A percentile compares a stretch with the other conserved stretches of the same genome.
Conservation (phyloP, 306 rosid genomes). For the Cercis canadensis region DNA sequence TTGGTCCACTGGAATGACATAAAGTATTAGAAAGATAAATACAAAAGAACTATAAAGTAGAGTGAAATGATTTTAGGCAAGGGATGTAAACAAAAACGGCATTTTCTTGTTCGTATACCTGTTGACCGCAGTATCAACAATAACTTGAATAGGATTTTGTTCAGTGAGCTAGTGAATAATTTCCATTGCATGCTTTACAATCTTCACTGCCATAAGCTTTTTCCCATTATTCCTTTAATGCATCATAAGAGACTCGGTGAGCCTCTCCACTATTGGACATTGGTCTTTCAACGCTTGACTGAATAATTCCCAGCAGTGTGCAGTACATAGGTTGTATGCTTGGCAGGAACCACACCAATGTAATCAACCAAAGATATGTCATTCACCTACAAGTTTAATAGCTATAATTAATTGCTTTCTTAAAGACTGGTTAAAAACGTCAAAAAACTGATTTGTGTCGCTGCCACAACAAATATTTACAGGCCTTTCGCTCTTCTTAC, state of each 20-base stretch:
- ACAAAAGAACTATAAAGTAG: not conserved
- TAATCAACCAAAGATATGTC: conserved; percentile 43
- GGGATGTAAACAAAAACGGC: not conserved
- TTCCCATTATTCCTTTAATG: conserved; percentile 44
- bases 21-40: not conserved
- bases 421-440: not conserved
- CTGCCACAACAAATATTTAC: too few species aligned
- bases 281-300: conserved; percentile 46
- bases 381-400: conserved; percentile 26
- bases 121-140: conserved; percentile 44
- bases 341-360: conserved; percentile 39
- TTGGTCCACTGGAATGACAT: conserved; percentile 52
- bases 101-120: conserved; percentile 31
- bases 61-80: not conserved
- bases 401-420: not conserved
- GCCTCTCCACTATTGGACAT: conserved; percentile 51
- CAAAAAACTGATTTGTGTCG: not conserved
- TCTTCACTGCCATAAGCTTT: conserved; percentile 46
- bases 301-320: conserved; percentile 50
- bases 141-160: conserved; percentile 45
- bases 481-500: too few species aligned
- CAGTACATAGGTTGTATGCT: conserved; percentile 44
- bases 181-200: conserved; percentile 46
- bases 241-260: conserved; percentile 49
- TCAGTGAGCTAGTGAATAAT: conserved; percentile 49